Evolutionary conservation across 1,284 basidiomycete species (phyloP).

Genomic region (Apiotrichum brassicae): DNA sequence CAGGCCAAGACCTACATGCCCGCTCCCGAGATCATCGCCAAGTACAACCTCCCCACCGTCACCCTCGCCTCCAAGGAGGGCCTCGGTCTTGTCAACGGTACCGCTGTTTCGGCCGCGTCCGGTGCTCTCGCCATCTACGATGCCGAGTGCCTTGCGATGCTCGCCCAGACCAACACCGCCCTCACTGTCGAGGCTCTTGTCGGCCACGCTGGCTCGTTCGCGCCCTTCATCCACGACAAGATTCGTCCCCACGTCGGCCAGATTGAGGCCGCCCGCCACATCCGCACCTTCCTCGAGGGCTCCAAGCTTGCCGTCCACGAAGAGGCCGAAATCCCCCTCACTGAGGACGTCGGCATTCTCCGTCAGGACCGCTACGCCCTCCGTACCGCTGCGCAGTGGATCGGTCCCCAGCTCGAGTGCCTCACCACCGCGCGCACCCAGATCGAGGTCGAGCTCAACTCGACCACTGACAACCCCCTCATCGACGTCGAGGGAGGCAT

Average conservation of each 20-base stretch:
- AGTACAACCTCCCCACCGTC: conserved; percentile 13
- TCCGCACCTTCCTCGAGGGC: conserved; percentile 14
- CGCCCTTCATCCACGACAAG: conserved; percentile 14
- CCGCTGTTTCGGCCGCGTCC: conserved; percentile 15
- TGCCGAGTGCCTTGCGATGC: conserved; percentile 18
- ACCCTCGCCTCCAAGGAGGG: conserved; percentile 16
- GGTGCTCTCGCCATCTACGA: conserved; percentile 18
- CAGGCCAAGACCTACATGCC: conserved; percentile 1
- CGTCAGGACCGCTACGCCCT: conserved; percentile 21
- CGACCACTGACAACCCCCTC: conserved; percentile 20
- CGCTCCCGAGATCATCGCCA: conserved; percentile 14
- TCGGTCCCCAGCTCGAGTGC: conserved; percentile 18
- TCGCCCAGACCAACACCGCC: conserved; percentile 17
- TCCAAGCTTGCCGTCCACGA: conserved; percentile 15
- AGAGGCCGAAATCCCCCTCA: conserved; percentile 12
- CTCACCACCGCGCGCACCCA: conserved; percentile 13
- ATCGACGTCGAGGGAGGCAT: conserved; percentile 15
- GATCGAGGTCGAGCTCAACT: conserved; percentile 21
- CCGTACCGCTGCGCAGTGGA: conserved; percentile 18
- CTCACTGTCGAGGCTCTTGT: conserved; percentile 15
- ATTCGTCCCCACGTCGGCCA: conserved; percentile 18
- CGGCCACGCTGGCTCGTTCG: conserved; percentile 17
- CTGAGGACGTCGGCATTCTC: conserved; percentile 14
- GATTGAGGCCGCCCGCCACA: conserved; percentile 14
- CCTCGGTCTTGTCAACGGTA: conserved; percentile 19